These are phyloP conservation scores for Sporopachydermia cereana DNA, from an alignment of 1,139 yeast genomes.

Conservation along the genomic window DNA sequence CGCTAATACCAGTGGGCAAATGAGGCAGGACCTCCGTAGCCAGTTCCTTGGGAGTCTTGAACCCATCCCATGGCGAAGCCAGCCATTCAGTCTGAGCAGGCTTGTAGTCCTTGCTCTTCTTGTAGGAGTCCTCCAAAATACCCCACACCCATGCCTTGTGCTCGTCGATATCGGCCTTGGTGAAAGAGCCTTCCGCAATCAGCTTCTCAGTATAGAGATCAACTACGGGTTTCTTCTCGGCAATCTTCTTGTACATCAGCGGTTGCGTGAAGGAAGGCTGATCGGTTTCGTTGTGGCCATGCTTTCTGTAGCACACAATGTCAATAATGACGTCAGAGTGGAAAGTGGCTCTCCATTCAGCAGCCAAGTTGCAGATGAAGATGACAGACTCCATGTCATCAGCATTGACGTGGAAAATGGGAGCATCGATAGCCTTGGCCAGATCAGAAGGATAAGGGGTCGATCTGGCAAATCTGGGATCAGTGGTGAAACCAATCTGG, in stretches of 20 bases:
- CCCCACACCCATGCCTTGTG: constrained; percentile 99
- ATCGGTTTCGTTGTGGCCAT: constrained; percentile 99
- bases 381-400: constrained; percentile 94
- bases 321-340: constrained; percentile 93
- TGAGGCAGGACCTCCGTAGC: constrained; percentile 94
- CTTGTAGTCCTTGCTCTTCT: constrained; percentile 76
- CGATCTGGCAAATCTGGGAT: constrained; percentile 94
- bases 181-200: constrained; percentile 76
- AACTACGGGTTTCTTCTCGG: constrained; percentile 78
- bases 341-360: constrained; percentile 97
- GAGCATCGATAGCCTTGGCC: constrained; percentile 94
- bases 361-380: constrained; percentile 89
- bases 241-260: constrained; percentile 84
- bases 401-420: constrained; percentile 97
- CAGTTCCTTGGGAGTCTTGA: constrained; percentile 94
- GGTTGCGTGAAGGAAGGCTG: constrained; percentile 99
- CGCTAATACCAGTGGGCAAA: constrained; percentile 87
- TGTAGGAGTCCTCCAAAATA: constrained; percentile 78
- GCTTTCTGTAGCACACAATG: constrained; percentile 95
- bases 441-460: constrained; percentile 97
- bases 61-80: constrained; percentile 98
- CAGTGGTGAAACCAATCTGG: constrained; percentile 99
- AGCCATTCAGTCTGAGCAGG: constrained; percentile 97
- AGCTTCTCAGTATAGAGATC: constrained; percentile 77
- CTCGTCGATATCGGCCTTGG: constrained; percentile 82